Conservation (phyloP, 441 rosid genomes). For the Populus hybrid region DNA sequence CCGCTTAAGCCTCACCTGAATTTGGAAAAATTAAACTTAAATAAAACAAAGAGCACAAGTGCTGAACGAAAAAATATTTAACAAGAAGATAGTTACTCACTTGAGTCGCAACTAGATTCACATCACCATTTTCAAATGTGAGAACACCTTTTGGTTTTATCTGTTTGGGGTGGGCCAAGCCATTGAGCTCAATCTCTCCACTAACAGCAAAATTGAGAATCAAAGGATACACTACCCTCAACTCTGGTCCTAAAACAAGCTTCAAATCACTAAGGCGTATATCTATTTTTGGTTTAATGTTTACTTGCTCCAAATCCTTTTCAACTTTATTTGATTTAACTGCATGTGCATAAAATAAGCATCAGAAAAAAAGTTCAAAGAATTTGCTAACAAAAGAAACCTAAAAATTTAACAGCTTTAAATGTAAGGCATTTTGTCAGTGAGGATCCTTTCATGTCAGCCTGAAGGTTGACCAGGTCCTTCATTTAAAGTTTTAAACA, state of each 20-base stretch:
- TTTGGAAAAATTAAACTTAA: conserved; percentile 17
- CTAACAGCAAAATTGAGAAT: conserved; percentile 62
- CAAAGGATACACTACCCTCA: conserved; percentile 91
- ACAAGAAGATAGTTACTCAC: conserved; percentile 36
- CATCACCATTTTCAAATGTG: conserved; percentile 89
- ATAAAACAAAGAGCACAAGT: conserved; percentile 2
- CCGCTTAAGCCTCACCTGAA: conserved; percentile 87
- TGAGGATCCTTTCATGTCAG: not conserved
- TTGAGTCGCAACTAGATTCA: conserved; percentile 70
- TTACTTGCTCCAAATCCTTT: conserved; percentile 66
- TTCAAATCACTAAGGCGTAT: conserved; percentile 86
- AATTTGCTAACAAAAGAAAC: not conserved
- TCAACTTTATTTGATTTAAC: conserved; percentile 70
- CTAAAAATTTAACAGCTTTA: not conserved
- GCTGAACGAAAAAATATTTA: not conserved
- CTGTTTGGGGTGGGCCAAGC: no score
- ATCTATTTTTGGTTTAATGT: conserved; percentile 78
- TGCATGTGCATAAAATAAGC: conserved; percentile 35
- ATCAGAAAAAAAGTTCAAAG: not conserved
- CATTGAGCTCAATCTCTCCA: no score
- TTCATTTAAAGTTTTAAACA: not conserved
- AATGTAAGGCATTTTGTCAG: not conserved
- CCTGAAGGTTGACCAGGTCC: not conserved
- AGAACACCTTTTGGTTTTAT: conserved; percentile 70
- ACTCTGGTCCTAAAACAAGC: conserved; percentile 93